Base-by-base conservation (phyloP, 1,284 basidiomycete species). In the Xerocomus nothofagi region DNA sequence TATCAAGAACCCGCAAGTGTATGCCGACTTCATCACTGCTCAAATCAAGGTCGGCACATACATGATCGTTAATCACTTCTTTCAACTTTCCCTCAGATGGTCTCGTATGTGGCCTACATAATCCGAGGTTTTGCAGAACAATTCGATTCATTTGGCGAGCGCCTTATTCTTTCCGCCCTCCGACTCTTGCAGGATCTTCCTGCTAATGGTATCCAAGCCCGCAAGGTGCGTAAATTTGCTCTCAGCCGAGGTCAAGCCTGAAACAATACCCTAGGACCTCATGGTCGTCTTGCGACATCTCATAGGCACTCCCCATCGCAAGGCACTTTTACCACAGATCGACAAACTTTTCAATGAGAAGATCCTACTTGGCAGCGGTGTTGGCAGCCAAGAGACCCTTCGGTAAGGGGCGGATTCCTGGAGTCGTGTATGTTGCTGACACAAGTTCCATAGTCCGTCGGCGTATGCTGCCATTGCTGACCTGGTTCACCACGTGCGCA, bases 161-260 rank as follows among this genome's bases (percentile, higher is more conserved):
- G 82, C 5, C 80, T 99, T 32, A 88, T 96, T 17, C 76, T 90
- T 42, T 82, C 87, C 34, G 86, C 90, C 41, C 75, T 99, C 23
- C 83, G 97, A 14, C 76, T 99, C 18, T 77, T 99, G 45, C 91
- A 98, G 65, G 96, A 99, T 67, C 95, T 94, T 61, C 96, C 97
- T 18, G 80, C 89, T 0, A 92, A 91, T 63, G 87, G 88, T 7
- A 86, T 93, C n/a, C 75, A 82, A 15, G 82, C 89, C 12, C 78
- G 93, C 67, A 91, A 90, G 76, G 91, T 84, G 48, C 31, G 57
- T 21, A 40, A 10, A n/a, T 24, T 29, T 24, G 8, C 32, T 27
- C 37, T 33, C 3, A 20, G 34, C 49, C 36, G 10, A 57, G 17
- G 43, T 4, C 32, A 49, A 49, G 24, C 5, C 20, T 21, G 8